These are phyloP conservation scores for Daldinia concentrica DNA, from an alignment of 495 filamentous ascomycete species.

Conservation along the genomic window DNA sequence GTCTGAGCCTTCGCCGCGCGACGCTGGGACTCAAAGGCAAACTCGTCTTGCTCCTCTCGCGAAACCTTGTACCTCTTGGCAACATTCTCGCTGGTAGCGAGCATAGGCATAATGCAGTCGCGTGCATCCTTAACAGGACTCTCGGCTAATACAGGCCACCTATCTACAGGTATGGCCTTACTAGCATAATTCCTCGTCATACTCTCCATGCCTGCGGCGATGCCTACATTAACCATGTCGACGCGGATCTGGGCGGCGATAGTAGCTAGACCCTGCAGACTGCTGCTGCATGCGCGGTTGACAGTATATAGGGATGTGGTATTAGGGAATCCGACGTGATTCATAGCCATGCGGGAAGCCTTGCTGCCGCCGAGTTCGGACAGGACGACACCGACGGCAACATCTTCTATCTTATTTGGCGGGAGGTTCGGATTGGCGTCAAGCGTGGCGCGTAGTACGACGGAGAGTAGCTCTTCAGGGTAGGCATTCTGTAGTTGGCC, in stretches of 20 bases:
- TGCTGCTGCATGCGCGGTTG: conserved; percentile 86
- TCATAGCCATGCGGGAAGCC: conserved; percentile 88
- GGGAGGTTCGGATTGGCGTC: conserved; percentile 78
- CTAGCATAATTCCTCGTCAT: conserved; percentile 92
- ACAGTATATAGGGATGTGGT: conserved; percentile 79
- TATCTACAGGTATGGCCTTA: conserved; percentile 79
- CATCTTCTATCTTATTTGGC: conserved; percentile 76
- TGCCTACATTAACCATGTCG: conserved; percentile 77
- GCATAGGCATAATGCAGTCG: conserved; percentile 95
- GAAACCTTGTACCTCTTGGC: conserved; percentile 78
- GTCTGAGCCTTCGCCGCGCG: conserved; percentile 74
- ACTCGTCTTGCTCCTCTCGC: conserved; percentile 80
- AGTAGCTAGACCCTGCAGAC: conserved; percentile 75
- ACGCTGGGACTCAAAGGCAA: conserved; percentile 76
- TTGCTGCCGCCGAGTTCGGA: conserved; percentile 91
- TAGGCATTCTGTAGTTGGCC: conserved; percentile 88
- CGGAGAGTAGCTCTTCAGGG: conserved; percentile 85
- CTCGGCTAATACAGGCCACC: conserved; percentile 78
- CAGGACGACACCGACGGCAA: conserved; percentile 86
- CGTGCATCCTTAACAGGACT: conserved; percentile 71
- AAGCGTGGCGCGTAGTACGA: conserved; percentile 84
- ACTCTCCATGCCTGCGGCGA: conserved; percentile 91
- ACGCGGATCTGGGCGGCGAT: conserved; percentile 76
- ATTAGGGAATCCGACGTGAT: conserved; percentile 80
- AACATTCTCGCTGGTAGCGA: conserved; percentile 91